Conservation (phyloP, 441 rosid genomes). For the Bruguiera hainesii region DNA sequence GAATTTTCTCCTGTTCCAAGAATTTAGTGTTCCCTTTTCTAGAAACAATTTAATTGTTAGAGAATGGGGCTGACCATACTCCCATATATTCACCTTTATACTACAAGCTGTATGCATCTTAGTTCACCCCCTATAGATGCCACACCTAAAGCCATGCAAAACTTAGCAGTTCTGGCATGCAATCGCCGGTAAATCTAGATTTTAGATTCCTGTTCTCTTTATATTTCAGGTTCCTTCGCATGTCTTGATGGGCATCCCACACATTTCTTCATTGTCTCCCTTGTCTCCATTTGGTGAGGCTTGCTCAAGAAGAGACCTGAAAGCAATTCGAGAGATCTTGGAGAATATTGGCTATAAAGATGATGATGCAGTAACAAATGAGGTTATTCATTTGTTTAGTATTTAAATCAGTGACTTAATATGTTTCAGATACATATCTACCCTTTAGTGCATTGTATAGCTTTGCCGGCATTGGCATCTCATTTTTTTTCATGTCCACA, state of each 20-base stretch:
- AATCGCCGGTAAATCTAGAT: not conserved
- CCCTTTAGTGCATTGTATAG: not conserved
- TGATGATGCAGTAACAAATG: slow-evolving; percentile 80
- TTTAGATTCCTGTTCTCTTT: slow-evolving; percentile 18
- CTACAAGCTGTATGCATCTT: too few species aligned
- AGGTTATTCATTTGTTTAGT: slow-evolving; percentile 43
- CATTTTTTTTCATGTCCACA: too few species aligned
- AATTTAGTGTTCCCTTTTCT: too few species aligned
- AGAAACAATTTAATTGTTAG: too few species aligned
- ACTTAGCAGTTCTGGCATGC: not conserved
- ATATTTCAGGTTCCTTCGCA: slow-evolving; percentile 73
- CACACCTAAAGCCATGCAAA: not conserved
- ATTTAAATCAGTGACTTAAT: slow-evolving; percentile 1
- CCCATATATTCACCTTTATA: too few species aligned
- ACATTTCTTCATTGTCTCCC: slow-evolving; percentile 47
- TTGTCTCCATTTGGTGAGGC: slow-evolving; percentile 84
- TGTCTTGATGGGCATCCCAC: slow-evolving; percentile 73
- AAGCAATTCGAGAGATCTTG: slow-evolving; percentile 73
- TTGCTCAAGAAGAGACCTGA: slow-evolving; percentile 67
- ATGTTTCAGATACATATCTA: not conserved
- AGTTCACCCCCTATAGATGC: too few species aligned
- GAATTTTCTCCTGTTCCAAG: too few species aligned
- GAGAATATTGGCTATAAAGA: slow-evolving; percentile 76
- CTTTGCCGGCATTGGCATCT: not conserved
- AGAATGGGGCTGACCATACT: too few species aligned